Evolutionary conservation across 805 yeast species (phyloP).

Genomic region (Ogataea thermomethanolica): DNA sequence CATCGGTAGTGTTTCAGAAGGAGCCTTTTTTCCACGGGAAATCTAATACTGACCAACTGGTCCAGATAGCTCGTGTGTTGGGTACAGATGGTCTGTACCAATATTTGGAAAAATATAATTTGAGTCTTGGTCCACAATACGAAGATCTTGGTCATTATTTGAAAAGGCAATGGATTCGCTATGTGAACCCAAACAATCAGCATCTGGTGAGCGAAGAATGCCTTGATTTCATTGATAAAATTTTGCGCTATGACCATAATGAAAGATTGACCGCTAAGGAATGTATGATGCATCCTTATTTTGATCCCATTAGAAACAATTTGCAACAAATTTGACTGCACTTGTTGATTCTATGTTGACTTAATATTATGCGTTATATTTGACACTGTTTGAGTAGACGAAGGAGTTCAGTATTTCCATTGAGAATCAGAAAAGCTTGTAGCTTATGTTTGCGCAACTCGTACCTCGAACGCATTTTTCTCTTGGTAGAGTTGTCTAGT

Average conservation of each 20-base stretch:
- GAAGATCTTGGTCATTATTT: conserved; percentile 73
- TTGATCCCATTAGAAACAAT: conserved; percentile 29
- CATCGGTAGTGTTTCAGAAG: conserved; percentile 83
- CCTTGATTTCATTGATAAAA: conserved; percentile 74
- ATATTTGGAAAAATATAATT: conserved; percentile 68
- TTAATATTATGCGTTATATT: conserved; percentile 2
- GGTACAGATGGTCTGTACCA: conserved; percentile 78
- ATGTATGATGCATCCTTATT: conserved; percentile 69
- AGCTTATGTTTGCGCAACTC: conserved; percentile 9
- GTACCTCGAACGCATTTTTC: conserved; percentile 1
- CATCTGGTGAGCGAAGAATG: conserved; percentile 68
- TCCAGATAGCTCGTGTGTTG: conserved; percentile 81
- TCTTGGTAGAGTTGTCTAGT: conserved; percentile 7
- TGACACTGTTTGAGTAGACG: conserved; percentile 9
- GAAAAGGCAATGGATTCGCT: conserved; percentile 82
- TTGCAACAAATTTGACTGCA: conserved; percentile 1
- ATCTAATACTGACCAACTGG: conserved; percentile 86
- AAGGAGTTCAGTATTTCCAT: conserved; percentile 15
- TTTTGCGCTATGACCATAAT: conserved; percentile 83
- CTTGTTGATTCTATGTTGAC: no score
- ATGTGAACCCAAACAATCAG: conserved; percentile 66
- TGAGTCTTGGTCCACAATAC: conserved; percentile 70
- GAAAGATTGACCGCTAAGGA: conserved; percentile 85
- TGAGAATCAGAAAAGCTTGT: conserved; percentile 18
- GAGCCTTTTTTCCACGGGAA: conserved; percentile 93